Evolutionary conservation across 352 stramenopile genomes (phyloP).

Genomic region (Phytopythium montanum): DNA sequence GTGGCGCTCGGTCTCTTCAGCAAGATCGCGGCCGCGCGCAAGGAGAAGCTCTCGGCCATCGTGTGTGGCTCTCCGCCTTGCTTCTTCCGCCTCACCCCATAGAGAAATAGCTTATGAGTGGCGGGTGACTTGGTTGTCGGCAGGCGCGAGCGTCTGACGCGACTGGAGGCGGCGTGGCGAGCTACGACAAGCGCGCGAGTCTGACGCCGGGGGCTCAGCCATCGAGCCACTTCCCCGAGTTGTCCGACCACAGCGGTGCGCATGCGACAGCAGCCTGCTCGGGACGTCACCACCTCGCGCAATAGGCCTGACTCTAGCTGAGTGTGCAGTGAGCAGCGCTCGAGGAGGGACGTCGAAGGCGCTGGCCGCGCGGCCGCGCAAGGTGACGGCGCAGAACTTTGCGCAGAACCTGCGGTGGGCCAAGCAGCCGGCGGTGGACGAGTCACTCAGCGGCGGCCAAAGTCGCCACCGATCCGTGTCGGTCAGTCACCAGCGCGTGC

Average conservation of each 20-base stretch:
- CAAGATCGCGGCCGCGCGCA: slow-evolving; percentile 69
- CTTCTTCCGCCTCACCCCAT: too few relatives aligned
- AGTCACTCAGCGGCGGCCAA: neutral
- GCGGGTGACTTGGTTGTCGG: neutral
- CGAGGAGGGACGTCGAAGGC: slow-evolving; percentile 2
- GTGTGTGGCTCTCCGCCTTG: slow-evolving; percentile 14
- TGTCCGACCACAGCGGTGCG: slow-evolving; percentile 30
- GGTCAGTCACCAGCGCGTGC: neutral
- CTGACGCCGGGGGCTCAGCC: neutral
- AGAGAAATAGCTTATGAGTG: neutral
- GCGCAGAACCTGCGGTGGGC: slow-evolving; percentile 45
- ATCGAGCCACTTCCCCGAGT: slow-evolving; percentile 47
- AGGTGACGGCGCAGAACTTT: slow-evolving; percentile 31
- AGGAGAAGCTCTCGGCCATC: slow-evolving; percentile 57
- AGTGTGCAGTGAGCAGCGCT: neutral
- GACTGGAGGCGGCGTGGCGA: neutral
- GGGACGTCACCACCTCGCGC: neutral
- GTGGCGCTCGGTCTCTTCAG: slow-evolving; percentile 66
- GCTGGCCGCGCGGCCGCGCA: slow-evolving; percentile 21
- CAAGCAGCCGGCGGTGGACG: slow-evolving; percentile 25
- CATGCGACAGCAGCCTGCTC: neutral
- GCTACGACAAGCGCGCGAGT: neutral
- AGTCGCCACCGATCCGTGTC: slow-evolving; percentile 6
- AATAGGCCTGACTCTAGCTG: neutral
- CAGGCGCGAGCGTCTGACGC: neutral